These are phyloP conservation scores for Candida ortonii DNA, from an alignment of 805 yeast genomes.

Conservation along the genomic window DNA sequence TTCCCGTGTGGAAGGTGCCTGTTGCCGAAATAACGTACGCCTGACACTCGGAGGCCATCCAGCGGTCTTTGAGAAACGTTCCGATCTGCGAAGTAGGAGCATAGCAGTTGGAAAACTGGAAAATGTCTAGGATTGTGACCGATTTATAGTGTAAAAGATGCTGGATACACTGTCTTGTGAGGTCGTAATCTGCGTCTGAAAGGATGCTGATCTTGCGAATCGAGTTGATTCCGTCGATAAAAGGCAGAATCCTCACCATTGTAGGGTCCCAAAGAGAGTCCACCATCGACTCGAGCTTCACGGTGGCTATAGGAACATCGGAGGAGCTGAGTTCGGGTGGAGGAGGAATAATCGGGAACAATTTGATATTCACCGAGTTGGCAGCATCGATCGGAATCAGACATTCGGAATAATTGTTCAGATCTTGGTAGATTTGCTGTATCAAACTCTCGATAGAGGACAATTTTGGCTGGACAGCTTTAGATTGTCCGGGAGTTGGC, in stretches of 20 bases:
- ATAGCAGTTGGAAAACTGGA: constrained; percentile 84
- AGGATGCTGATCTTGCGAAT: constrained; percentile 70
- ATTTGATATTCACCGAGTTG: constrained; percentile 85
- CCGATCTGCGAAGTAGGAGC: constrained; percentile 83
- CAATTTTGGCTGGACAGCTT: constrained; percentile 23
- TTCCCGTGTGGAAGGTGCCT: constrained; percentile 34
- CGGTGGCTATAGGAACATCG: constrained; percentile 92
- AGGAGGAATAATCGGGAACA: constrained; percentile 85
- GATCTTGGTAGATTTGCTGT: constrained; percentile 89
- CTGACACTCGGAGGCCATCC: constrained; percentile 80
- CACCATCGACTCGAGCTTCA: constrained; percentile 63
- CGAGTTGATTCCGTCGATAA: constrained; percentile 84
- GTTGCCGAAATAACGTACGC: constrained; percentile 61
- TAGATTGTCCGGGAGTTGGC: constrained; percentile 23
- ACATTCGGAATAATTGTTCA: constrained; percentile 94
- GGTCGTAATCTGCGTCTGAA: constrained; percentile 73
- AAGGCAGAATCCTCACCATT: constrained; percentile 82
- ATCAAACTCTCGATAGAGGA: constrained; percentile 69
- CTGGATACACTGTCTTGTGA: constrained; percentile 84
- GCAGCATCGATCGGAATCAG: constrained; percentile 88
- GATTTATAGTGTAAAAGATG: constrained; percentile 90
- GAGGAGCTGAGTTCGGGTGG: constrained; percentile 73
- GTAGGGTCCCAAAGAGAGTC: constrained; percentile 98
- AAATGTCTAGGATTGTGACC: constrained; percentile 76
- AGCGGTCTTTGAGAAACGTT: constrained; percentile 57